Percentiles rank a stretch among this genome's conserved stretches.
Evolutionary conservation across 306 rosid genomes (phyloP).

Genomic region (Ammopiptanthus mongolicus): DNA sequence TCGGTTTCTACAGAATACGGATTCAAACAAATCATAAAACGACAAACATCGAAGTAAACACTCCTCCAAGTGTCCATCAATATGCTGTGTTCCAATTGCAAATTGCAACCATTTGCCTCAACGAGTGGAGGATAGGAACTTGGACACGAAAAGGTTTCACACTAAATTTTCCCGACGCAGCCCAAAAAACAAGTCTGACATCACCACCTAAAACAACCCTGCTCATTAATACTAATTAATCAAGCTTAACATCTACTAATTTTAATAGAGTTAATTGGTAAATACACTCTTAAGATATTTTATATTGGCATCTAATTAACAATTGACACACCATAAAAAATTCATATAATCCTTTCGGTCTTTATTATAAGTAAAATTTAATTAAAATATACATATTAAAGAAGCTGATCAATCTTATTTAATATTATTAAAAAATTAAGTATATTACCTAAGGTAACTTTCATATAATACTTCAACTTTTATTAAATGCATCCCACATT

Average conservation of each 20-base stretch:
- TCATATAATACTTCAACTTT: too few species aligned
- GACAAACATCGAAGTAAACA: conserved; percentile 29
- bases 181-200: neutral
- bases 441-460: too few species aligned
- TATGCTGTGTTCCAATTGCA: neutral
- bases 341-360: too few species aligned
- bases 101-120: conserved; percentile 6
- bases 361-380: too few species aligned
- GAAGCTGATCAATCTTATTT: too few species aligned
- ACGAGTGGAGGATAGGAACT: conserved; percentile 33
- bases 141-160: conserved; percentile 28
- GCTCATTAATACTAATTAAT: conserved; percentile 2
- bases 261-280: too few species aligned
- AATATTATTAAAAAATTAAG: too few species aligned
- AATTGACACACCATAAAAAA: too few species aligned
- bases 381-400: too few species aligned
- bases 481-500: too few species aligned
- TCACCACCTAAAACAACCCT: neutral
- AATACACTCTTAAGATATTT: too few species aligned
- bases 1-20: conserved; percentile 11
- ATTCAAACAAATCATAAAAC: conserved; percentile 34
- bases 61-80: neutral
- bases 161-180: neutral
- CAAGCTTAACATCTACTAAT: neutral
- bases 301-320: too few species aligned